Percentiles rank a stretch among this genome's conserved stretches.
Conservation (phyloP, 129 eudicot species). For the Scalesia atractyloides region DNA sequence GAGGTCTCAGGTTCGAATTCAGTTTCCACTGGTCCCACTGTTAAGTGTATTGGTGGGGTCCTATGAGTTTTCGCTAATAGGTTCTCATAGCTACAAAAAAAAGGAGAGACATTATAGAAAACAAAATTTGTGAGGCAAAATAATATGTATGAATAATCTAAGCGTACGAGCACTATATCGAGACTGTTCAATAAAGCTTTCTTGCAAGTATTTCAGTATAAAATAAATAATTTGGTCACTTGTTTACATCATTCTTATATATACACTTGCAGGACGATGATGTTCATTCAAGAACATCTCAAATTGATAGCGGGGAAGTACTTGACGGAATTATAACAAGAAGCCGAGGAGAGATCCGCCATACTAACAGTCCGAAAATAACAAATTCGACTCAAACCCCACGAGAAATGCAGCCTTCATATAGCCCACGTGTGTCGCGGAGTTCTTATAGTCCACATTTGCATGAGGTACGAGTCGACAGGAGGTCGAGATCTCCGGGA, state of each 20-base stretch:
- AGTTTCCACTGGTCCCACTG: background rate
- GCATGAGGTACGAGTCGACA: constrained; percentile 32
- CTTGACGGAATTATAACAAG: constrained; percentile 78
- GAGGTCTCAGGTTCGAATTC: background rate
- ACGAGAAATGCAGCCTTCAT: constrained; percentile 48
- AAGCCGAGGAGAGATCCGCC: constrained; percentile 84
- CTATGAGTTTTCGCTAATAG: background rate
- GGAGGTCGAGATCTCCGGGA: constrained; percentile 44
- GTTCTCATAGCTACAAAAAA: background rate
- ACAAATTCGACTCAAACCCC: constrained; percentile 58
- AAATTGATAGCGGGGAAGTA: constrained; percentile 59
- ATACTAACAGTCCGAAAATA: constrained; percentile 61
- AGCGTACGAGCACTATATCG: background rate
- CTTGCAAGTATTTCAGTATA: background rate
- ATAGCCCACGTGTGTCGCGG: constrained; percentile 55
- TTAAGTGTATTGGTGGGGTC: background rate
- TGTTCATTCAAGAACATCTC: constrained; percentile 36
- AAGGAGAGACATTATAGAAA: background rate
- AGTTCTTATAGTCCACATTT: constrained; percentile 48
- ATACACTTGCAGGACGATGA: constrained; percentile 60
- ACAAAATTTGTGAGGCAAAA: background rate
- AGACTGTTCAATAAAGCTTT: background rate
- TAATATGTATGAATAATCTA: background rate
- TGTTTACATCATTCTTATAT: background rate
- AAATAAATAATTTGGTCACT: background rate